These are phyloP conservation scores for Erysiphe neolycopersici DNA, from an alignment of 2,329 filamentous ascomycete genomes.

Conservation along the genomic window DNA sequence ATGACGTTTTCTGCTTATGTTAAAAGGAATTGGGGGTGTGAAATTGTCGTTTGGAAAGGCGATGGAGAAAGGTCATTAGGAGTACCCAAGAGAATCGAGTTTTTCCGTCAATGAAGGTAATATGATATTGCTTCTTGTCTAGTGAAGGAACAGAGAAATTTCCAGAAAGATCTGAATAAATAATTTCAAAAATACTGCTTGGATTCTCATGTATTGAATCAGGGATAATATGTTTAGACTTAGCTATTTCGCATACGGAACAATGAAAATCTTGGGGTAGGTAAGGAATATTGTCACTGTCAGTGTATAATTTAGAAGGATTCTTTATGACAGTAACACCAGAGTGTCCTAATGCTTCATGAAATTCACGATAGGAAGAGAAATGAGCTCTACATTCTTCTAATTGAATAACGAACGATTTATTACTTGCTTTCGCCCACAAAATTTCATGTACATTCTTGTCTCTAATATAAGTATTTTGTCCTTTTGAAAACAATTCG, in stretches of 20 bases:
- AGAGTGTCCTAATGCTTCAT: neutral
- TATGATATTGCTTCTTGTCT: neutral
- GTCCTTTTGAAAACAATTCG: neutral
- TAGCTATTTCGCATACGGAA: neutral
- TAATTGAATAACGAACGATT: neutral
- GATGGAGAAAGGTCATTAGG: neutral
- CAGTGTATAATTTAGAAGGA: neutral
- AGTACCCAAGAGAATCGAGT: neutral
- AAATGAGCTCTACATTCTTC: neutral
- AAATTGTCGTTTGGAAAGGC: neutral
- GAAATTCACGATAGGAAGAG: neutral
- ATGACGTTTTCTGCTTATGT: neutral
- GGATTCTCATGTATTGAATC: neutral
- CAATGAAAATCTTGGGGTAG: neutral
- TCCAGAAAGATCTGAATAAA: slow-evolving; percentile 1
- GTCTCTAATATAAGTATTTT: neutral
- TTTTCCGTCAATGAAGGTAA: neutral
- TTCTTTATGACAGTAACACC: neutral
- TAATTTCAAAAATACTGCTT: neutral
- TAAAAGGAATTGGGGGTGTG: neutral
- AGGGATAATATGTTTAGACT: neutral
- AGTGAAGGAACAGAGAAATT: neutral
- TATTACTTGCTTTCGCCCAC: neutral
- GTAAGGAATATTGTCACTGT: neutral
- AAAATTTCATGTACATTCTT: neutral